Evolutionary conservation across 108 stramenopile species (phyloP), one percentile per base, ranked within the genome.

Genomic region (Tribonema minus): DNA sequence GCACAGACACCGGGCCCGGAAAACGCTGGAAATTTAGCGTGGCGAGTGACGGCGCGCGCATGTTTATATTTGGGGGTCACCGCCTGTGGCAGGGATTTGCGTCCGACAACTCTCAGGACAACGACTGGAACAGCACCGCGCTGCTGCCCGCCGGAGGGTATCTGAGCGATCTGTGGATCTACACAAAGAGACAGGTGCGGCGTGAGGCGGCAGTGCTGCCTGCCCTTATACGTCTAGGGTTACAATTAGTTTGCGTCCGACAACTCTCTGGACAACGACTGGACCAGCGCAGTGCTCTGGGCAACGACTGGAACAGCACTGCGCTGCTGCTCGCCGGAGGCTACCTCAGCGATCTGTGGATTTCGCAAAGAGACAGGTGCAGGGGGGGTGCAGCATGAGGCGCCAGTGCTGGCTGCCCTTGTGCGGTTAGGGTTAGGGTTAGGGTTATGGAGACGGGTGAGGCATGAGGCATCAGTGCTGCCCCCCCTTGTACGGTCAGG

Each of bases 81-180:
- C 88, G 92, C 1, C 72, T 93, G 34, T 93, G 92, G 92, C 91
- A 93, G 65, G 92, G 92, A 1, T 91, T 91, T 61, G 68, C 85
- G 29, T 40, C 34, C 9, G 91, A 92, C 63, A 93, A 93, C 87
- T 82, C 64, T n/a, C 80, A 72, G 63, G 85, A 80, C 0, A 92
- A 92, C 78, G 66, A 81, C n/a, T 93, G 90, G 90, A 31, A 67
- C 31, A 75, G 70, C 67, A 86, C 67, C 40, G 86, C 75, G 31
- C 25, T 74, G 33, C 68, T 87, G 28, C 91, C 91, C 29, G 29
- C 79, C 41, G 92, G 92, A 23, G 92, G 92, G 5, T 92, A 91
- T 62, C 82, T 93, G 29, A 71, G 88, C 65, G 92, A 93, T 80
- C 79, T 93, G 35, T 93, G 92, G 92, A 46, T 81, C 28, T 89